phyloP scores from a whole-genome alignment of 2,329 filamentous ascomycete species.

The Phaeosphaeria sp. region DNA sequence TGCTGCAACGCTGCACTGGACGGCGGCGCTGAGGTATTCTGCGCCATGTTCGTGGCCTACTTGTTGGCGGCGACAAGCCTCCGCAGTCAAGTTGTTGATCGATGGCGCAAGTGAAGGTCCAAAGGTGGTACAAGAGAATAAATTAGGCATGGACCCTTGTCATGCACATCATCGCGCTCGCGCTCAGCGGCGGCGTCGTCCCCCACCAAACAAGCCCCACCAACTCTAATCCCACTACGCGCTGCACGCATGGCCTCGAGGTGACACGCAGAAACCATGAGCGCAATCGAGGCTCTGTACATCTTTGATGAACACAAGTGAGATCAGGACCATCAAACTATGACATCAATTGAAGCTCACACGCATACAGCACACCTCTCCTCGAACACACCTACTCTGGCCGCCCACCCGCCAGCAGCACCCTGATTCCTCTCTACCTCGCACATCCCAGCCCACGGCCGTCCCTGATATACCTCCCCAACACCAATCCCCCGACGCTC shows the following conservation, averaged over 20 bases:
- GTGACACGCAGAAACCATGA: conserved; percentile 47
- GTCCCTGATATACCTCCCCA: conserved; percentile 83
- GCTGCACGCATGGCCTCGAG: conserved; percentile 20
- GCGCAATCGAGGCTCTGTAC: conserved; percentile 92
- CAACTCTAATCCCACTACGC: conserved; percentile 1
- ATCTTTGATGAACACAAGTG: conserved; percentile 97
- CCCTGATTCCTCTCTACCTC: conserved; percentile 86
- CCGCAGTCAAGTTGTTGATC: neutral
- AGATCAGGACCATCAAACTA: conserved; percentile 28
- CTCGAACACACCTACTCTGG: conserved; percentile 89
- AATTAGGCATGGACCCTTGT: conserved; percentile 2
- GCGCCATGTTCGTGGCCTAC: neutral
- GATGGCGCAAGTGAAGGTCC: neutral
- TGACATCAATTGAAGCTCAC: conserved; percentile 13
- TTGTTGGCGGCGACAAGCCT: neutral
- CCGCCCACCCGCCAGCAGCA: conserved; percentile 76
- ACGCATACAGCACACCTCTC: conserved; percentile 72
- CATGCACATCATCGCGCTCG: conserved; percentile 15
- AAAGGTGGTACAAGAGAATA: neutral
- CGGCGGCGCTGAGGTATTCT: conserved; percentile 25
- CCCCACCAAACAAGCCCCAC: conserved; percentile 34
- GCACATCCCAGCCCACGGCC: conserved; percentile 81
- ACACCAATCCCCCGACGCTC: conserved; percentile 82
- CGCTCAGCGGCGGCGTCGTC: neutral
- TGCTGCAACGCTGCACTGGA: conserved; percentile 40